Evolutionary conservation across 2,329 filamentous ascomycete species (phyloP).

Genomic region (Pseudogymnoascus destructans): DNA sequence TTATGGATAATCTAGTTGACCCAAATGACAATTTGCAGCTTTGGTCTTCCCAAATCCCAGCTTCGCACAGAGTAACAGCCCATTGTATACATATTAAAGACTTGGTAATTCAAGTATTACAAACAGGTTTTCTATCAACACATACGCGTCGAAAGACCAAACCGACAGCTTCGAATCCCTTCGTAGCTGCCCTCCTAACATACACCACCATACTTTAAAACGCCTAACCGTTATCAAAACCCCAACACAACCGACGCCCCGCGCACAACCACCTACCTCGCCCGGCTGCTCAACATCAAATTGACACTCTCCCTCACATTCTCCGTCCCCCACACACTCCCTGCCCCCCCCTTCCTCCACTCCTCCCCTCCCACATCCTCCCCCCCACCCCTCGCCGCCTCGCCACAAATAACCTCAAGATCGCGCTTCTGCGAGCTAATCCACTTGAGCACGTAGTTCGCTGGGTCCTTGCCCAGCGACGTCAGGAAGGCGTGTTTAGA

Average conservation of each 20-base stretch:
- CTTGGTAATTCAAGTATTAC: neutral
- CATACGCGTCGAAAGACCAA: neutral
- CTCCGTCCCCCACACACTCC: slow-evolving; percentile 50
- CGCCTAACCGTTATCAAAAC: neutral
- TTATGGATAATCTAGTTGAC: neutral
- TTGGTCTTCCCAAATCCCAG: neutral
- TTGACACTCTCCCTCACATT: slow-evolving; percentile 52
- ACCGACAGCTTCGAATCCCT: slow-evolving; percentile 1
- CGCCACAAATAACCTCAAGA: slow-evolving; percentile 75
- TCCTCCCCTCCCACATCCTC: slow-evolving; percentile 47
- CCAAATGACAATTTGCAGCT: no score
- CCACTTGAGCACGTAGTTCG: slow-evolving; percentile 76
- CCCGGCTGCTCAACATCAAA: slow-evolving; percentile 33
- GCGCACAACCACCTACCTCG: slow-evolving; percentile 12
- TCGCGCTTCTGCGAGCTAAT: slow-evolving; percentile 83
- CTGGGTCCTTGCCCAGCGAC: slow-evolving; percentile 66
- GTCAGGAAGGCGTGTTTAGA: slow-evolving; percentile 83
- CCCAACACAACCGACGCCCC: neutral
- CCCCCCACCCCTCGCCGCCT: slow-evolving; percentile 51
- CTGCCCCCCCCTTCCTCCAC: slow-evolving; percentile 51
- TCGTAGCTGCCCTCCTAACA: neutral
- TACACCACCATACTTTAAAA: neutral
- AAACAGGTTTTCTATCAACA: slow-evolving; percentile 1
- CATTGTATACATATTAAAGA: neutral
- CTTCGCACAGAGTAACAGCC: neutral